Percentiles rank a stretch among this genome's conserved stretches.
These are phyloP conservation scores for Babjeviella inositovora DNA, from an alignment of 805 yeast species.

Conservation along the genomic window DNA sequence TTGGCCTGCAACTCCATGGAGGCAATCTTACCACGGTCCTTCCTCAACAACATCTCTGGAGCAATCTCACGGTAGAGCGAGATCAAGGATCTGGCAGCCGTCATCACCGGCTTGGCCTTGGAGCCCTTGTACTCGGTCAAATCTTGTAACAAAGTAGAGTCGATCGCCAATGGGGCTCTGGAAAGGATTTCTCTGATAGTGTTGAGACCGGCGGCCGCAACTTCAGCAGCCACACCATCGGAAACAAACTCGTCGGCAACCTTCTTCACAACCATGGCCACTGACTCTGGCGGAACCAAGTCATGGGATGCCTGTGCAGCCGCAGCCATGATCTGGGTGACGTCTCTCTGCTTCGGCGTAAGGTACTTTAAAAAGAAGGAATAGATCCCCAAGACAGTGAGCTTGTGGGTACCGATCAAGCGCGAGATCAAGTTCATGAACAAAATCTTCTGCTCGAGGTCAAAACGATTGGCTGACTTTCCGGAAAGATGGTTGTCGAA, in stretches of 20 bases:
- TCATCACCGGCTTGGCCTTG: conserved; percentile 83
- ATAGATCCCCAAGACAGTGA: conserved; percentile 79
- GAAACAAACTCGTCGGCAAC: conserved; percentile 96
- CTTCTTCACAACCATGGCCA: conserved; percentile 68
- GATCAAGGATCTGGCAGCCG: conserved; percentile 85
- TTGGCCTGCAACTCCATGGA: conserved; percentile 68
- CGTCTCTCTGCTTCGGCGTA: conserved; percentile 89
- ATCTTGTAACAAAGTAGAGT: conserved; percentile 76
- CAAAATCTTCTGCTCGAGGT: conserved; percentile 77
- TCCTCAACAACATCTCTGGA: conserved; percentile 82
- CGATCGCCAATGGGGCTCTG: conserved; percentile 92
- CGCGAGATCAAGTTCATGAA: conserved; percentile 81
- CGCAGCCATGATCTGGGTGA: conserved; percentile 94
- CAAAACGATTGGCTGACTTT: conserved; percentile 53
- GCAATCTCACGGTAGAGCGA: conserved; percentile 86
- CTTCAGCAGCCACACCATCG: conserved; percentile 97
- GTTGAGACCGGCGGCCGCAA: conserved; percentile 94
- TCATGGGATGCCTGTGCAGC: conserved; percentile 95
- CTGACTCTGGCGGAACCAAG: conserved; percentile 89
- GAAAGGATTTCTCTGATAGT: conserved; percentile 86
- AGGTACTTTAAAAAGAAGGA: conserved; percentile 78
- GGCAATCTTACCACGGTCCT: conserved; percentile 89
- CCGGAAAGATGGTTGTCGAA: conserved; percentile 59
- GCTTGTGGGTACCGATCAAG: conserved; percentile 85
- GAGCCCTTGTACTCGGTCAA: conserved; percentile 83